A percentile compares a stretch with the other conserved stretches of the same genome.
These are phyloP conservation scores for Starmerella ratchasimensis DNA, from an alignment of 805 yeast species.

Conservation along the genomic window DNA sequence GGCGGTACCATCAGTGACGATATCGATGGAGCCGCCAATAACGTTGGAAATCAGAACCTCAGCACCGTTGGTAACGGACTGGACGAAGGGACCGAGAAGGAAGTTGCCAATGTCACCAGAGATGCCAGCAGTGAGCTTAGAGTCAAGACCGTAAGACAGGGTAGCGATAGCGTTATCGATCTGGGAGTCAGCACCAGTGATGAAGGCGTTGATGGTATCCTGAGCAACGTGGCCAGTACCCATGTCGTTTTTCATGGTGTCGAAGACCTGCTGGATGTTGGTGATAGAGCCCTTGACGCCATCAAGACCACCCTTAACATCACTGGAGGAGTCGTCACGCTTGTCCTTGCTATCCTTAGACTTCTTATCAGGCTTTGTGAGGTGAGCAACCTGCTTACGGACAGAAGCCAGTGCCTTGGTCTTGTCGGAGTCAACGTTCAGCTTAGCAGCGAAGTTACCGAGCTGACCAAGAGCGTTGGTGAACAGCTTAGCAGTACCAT, in stretches of 20 bases:
- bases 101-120: conserved; percentile 20
- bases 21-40: conserved; percentile 20
- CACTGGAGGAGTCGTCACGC: conserved; percentile 4
- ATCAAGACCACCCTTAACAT: conserved; percentile 1
- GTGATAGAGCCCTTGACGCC: conserved; percentile 17
- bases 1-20: conserved; percentile 22
- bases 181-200: conserved; percentile 27
- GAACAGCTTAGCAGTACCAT: conserved; percentile 20
- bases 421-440: conserved; percentile 6
- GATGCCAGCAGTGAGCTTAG: conserved; percentile 21
- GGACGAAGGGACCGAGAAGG: conserved; percentile 22
- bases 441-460: conserved; percentile 17
- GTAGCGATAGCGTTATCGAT: conserved; percentile 23
- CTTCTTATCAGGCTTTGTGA: conserved; percentile 4
- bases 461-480: conserved; percentile 16
- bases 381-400: conserved; percentile 15
- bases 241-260: conserved; percentile 17
- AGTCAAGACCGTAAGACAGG: conserved; percentile 9
- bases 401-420: conserved; percentile 10
- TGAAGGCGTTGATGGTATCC: conserved; percentile 18
- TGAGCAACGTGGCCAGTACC: conserved; percentile 18
- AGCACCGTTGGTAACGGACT: conserved; percentile 25
- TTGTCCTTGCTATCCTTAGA: conserved; percentile 5
- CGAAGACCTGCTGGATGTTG: conserved; percentile 16
- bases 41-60: conserved; percentile 23